These are phyloP conservation scores for Casuarina equisetifolia DNA, from an alignment of 306 rosid genomes.

Conservation along the genomic window DNA sequence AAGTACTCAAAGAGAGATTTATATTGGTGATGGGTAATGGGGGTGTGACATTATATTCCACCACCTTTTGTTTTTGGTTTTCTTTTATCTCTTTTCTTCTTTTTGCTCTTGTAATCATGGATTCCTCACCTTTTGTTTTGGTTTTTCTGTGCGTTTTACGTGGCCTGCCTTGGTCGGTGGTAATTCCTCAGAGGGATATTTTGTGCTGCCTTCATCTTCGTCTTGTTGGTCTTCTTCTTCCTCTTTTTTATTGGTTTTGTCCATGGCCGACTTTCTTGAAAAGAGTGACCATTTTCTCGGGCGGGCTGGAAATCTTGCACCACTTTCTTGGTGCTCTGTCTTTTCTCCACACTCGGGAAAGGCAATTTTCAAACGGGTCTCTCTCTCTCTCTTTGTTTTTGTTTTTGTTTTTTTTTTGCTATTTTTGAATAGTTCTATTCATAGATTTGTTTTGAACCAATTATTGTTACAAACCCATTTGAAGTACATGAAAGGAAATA, in stretches of 20 bases:
- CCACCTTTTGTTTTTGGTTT: background rate
- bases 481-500: too few species aligned
- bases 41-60: conserved; percentile 22
- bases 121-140: background rate
- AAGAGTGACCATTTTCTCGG: background rate
- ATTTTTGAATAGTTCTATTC: too few species aligned
- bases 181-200: background rate
- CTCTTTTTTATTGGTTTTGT: too few species aligned
- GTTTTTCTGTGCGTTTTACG: background rate
- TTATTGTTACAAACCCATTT: too few species aligned
- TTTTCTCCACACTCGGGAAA: too few species aligned
- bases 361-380: too few species aligned
- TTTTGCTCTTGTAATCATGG: background rate
- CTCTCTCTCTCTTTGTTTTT: too few species aligned
- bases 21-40: background rate
- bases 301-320: background rate
- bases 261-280: conserved; percentile 4
- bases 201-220: too few species aligned
- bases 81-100: background rate
- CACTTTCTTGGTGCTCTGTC: background rate
- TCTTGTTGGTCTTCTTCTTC: too few species aligned
- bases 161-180: conserved; percentile 20
- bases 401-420: too few species aligned
- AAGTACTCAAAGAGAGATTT: background rate
- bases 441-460: too few species aligned